Base-by-base conservation (phyloP, 495 filamentous ascomycete genomes). In the Podospora australis region DNA sequence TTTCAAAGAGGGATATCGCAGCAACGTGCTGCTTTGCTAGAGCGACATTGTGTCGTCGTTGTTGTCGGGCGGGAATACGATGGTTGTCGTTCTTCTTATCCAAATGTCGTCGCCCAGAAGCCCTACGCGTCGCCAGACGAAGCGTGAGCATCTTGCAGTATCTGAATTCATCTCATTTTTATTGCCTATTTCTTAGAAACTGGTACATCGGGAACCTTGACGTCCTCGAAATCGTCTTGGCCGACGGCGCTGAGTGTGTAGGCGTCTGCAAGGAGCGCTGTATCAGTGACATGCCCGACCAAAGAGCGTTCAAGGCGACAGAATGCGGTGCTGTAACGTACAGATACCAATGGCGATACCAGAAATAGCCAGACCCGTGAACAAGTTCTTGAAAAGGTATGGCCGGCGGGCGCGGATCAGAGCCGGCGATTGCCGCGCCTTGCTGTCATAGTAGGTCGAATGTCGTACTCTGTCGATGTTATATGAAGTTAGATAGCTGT, bases 221-320 rank as follows among this genome's bases (percentile, higher is more conserved):
- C 90, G 63, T 99, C 92, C 56, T 91, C 88, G 78, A 99, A 99
- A 51, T 99, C 89, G 66, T 99, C 92, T 70, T 97, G 94, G 28
- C 89, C 84, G 60, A 99, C 83, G 20, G 86, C 89, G 44, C 71
- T 75, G 62, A 99, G 86, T 7, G 92, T 97, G 68, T 85, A 97
- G 44, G 80, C 69, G 63, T 96, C 92, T 98, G 50, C 45, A 46
- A 39, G 26, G 11, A 41, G 21, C n/a, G 11, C n/a, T 13, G 11
- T 36, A 13, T 8, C 32, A 14, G 19, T 7, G 39, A 25, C 38
- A 57, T 32, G 49, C 44, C 29, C 23, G 4, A 21, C 17, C 19
- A 23, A 14, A 6, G 17, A 32, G 3, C 6, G 8, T 6, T 19
- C 19, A 20, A 11, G 20, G 10, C 13, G 38, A 10, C 14, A 10